Base-by-base conservation (phyloP, 2,329 filamentous ascomycete genomes). In the Colletotrichum coccodes region DNA sequence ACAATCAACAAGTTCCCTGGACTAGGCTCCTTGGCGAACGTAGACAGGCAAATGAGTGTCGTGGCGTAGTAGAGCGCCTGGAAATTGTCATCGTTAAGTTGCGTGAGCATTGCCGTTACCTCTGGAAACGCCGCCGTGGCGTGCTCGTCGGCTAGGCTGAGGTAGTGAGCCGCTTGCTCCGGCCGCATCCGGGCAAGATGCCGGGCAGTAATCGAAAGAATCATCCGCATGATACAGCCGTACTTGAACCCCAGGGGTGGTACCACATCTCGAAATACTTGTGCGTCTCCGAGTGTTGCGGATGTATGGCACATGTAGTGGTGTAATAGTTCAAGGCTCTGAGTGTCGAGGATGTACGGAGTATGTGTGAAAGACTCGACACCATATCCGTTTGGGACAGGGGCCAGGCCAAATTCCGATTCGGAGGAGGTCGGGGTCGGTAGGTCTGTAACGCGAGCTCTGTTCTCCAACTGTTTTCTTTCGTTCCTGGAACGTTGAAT, bases 241-340 rank as follows among this genome's bases (percentile, higher is more conserved):
- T 74, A 57, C 34, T 61, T 50, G 54, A 76, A 73, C 6, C 73
- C 74, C 5, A 77, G 62, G 11, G 53, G 64, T 12, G 72, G 75
- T 14, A 63, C 63, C 53, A 71, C 70, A 3, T 70, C 60, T 4
- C 54, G 60, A 71, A 72, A 74, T 12, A 73, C 46, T 23, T 54
- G 40, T 1, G 62, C 50, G 53, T 72, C 68, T 21, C 68, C 72
- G 16, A 74, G 40, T 16, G 71, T 71, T 3, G 59, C n/a, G 16
- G 70, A 58, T 5, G 71, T 70, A n/a, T 70, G 61, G 38, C 56
- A 70, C 54, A 73, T 64, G 58, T 71, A 76, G 60, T 74, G 59
- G 59, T 75, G 70, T 23, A 73, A 70, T 3, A 76, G 68, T 64
- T 75, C 72, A 14, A 74, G 57, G 57, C 75, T 66, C 12, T 71